A percentile compares a stretch with the other conserved stretches of the same genome.
phyloP scores from a whole-genome alignment of 768 basidiomycete species.

The Leccinum rimulosum region DNA sequence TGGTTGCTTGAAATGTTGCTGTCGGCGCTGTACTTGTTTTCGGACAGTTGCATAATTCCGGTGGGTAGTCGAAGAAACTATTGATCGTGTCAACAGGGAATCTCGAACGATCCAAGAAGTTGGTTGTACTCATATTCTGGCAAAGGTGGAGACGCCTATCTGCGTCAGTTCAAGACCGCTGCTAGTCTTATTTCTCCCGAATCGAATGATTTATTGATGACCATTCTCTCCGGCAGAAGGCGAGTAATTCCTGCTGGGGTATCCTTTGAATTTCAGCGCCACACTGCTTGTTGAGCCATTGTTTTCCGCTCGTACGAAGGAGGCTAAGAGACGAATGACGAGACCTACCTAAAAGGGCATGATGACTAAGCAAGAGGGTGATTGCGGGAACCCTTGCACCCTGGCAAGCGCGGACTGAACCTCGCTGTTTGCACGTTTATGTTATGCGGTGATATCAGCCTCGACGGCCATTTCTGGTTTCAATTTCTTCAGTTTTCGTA shows the following conservation, averaged over 20 bases:
- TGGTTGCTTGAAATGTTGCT: constrained; percentile 2
- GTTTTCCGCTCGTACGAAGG: constrained; percentile 28
- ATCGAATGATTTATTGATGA: constrained; percentile 26
- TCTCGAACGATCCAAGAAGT: not conserved
- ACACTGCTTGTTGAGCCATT: constrained; percentile 32
- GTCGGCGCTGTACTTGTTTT: constrained; percentile 26
- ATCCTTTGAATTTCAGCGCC: constrained; percentile 15
- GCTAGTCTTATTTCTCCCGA: constrained; percentile 33
- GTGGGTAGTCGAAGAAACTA: constrained; percentile 21
- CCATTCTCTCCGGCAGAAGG: constrained; percentile 37
- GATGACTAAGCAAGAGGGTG: not conserved
- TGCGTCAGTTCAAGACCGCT: constrained; percentile 39
- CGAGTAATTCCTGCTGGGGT: not conserved
- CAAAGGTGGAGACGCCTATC: constrained; percentile 31
- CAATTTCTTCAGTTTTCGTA: constrained; percentile 20
- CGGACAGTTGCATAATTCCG: too few relatives aligned
- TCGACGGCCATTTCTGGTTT: constrained; percentile 27
- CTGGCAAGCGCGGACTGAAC: constrained; percentile 4
- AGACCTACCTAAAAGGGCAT: constrained; percentile 11
- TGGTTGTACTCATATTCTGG: not conserved
- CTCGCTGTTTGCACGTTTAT: constrained; percentile 32
- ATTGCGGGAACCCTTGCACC: constrained; percentile 21
- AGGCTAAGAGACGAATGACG: constrained; percentile 7
- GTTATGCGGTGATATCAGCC: constrained; percentile 33
- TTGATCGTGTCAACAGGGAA: constrained; percentile 1